These are phyloP conservation scores for Sporothrix inflata DNA, from an alignment of 2,329 filamentous ascomycete genomes.

Conservation along the genomic window DNA sequence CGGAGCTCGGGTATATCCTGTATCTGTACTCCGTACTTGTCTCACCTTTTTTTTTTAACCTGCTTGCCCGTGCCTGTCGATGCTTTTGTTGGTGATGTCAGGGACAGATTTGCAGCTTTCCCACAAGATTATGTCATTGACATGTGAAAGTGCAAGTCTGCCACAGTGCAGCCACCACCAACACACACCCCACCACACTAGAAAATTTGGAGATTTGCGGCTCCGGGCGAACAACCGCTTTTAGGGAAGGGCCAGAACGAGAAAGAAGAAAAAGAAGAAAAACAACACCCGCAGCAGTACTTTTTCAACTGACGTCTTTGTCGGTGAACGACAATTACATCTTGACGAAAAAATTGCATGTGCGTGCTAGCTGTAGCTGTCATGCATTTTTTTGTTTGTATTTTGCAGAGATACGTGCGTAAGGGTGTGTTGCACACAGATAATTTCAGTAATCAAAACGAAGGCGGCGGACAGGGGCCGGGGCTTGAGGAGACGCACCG, in stretches of 20 bases:
- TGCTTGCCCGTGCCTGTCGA: constrained; percentile 2
- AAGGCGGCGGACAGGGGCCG: constrained; percentile 9
- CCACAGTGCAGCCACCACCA: not conserved
- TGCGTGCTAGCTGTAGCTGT: too few relatives aligned
- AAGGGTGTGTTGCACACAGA: not conserved
- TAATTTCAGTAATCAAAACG: not conserved
- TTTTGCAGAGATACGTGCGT: not conserved
- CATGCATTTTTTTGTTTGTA: too few relatives aligned
- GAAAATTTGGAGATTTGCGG: not conserved
- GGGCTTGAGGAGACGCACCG: constrained; percentile 14
- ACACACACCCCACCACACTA: not conserved
- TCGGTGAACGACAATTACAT: too few relatives aligned
- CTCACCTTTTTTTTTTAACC: not conserved
- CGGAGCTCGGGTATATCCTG: not conserved
- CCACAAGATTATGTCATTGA: constrained; percentile 22
- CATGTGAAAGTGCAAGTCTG: constrained; percentile 22
- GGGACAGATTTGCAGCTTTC: not conserved
- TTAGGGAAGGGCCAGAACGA: constrained; percentile 2
- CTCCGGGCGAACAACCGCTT: constrained; percentile 5
- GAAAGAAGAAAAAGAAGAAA: not conserved
- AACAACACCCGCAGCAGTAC: not conserved
- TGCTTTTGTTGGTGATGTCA: constrained; percentile 9
- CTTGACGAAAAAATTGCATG: too few relatives aligned
- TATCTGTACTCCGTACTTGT: not conserved
- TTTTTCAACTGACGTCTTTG: too few relatives aligned